phyloP scores from a whole-genome alignment of 2,329 filamentous ascomycete genomes.

The Claviceps sorghi region DNA sequence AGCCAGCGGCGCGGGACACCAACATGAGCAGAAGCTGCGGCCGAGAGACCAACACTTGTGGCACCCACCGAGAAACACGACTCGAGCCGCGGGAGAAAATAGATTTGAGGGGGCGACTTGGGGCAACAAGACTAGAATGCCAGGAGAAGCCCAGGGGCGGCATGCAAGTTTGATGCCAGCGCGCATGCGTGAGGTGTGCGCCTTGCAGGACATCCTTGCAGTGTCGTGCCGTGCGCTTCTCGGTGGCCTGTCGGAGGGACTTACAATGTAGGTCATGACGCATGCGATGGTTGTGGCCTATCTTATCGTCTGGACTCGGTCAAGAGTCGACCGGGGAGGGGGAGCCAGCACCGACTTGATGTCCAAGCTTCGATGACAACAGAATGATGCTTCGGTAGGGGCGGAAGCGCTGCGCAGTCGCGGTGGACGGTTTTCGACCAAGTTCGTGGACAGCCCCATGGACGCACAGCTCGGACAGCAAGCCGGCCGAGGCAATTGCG shows the following conservation, averaged over 20 bases:
- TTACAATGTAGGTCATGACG: slow-evolving; percentile 28
- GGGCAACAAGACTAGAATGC: slow-evolving; percentile 3
- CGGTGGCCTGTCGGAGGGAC: slow-evolving; percentile 8
- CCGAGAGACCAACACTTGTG: slow-evolving; percentile 1
- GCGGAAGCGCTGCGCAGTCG: neutral
- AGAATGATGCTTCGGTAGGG: neutral
- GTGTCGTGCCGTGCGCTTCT: slow-evolving; percentile 5
- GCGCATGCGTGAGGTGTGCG: slow-evolving; percentile 4
- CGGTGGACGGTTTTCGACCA: neutral
- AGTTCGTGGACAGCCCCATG: neutral
- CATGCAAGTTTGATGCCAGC: slow-evolving; percentile 2
- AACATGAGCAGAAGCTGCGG: slow-evolving; percentile 3
- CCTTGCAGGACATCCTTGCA: slow-evolving; percentile 10
- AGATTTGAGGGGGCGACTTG: neutral
- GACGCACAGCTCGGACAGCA: neutral
- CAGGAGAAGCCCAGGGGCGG: neutral
- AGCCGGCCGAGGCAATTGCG: neutral
- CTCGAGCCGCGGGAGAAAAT: neutral
- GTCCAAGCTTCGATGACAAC: slow-evolving; percentile 2
- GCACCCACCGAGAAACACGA: neutral
- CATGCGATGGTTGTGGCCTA: slow-evolving; percentile 13
- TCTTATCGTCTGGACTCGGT: slow-evolving; percentile 8
- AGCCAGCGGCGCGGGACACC: slow-evolving; percentile 2
- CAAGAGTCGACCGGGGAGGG: slow-evolving; percentile 5
- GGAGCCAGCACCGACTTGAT: neutral